Percentiles rank a stretch among this genome's conserved stretches.
Evolutionary conservation across 768 basidiomycete species (phyloP).

Genomic region (Boletus rubescentipes): DNA sequence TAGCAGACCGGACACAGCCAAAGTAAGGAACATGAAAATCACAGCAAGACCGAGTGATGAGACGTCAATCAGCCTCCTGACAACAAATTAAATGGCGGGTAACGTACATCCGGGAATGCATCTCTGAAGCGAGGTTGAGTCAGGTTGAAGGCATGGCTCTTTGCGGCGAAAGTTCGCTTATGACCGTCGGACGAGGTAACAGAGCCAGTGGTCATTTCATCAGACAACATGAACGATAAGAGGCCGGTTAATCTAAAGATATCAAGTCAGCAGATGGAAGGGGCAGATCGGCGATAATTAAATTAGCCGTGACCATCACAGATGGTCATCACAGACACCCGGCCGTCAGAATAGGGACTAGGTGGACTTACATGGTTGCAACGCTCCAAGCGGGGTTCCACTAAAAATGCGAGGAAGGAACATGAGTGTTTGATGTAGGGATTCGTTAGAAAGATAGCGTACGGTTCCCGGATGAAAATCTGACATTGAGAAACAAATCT

Average conservation of each 20-base stretch:
- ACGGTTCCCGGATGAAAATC: constrained; percentile 91
- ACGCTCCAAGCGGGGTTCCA: constrained; percentile 98
- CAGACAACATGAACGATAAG: constrained; percentile 90
- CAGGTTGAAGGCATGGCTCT: constrained; percentile 87
- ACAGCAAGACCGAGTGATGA: constrained; percentile 18
- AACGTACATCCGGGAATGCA: constrained; percentile 83
- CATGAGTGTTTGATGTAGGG: constrained; percentile 1
- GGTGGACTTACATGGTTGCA: constrained; percentile 75
- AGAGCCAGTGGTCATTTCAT: constrained; percentile 96
- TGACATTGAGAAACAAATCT: constrained; percentile 98
- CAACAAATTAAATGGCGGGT: constrained; percentile 14
- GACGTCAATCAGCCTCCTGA: constrained; percentile 22
- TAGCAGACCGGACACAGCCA: constrained; percentile 16
- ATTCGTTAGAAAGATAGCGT: constrained; percentile 31
- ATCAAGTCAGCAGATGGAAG: constrained; percentile 10
- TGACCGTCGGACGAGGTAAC: constrained; percentile 78
- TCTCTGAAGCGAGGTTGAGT: constrained; percentile 78
- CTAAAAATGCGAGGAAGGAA: constrained; percentile 34
- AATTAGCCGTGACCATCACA: constrained; percentile 14
- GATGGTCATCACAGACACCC: constrained; percentile 11
- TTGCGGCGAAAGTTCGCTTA: constrained; percentile 71
- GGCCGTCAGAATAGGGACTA: constrained; percentile 1
- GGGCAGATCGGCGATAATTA: constrained; percentile 9
- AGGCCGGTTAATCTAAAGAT: constrained; percentile 80
- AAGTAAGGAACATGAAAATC: constrained; percentile 14